Evolutionary conservation across 208 protist species (phyloP).

Genomic region (Trypanosoma scelopori): DNA sequence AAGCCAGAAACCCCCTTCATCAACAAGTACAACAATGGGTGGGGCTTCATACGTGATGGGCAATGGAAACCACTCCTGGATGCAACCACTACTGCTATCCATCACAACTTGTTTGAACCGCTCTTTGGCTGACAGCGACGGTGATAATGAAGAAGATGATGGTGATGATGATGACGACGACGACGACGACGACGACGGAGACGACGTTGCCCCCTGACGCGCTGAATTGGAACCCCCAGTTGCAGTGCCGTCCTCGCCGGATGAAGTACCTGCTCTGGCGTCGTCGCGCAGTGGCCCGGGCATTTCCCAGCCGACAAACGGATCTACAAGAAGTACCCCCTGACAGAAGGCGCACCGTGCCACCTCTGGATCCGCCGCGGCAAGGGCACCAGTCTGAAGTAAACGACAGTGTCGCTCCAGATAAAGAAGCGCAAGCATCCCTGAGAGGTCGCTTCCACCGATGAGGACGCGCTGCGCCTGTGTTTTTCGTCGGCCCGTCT

Average conservation of each 20-base stretch:
- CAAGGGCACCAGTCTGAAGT: constrained; percentile 7
- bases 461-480: constrained; percentile 10
- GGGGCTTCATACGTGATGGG: constrained; percentile 13
- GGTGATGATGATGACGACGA: neutral
- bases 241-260: neutral
- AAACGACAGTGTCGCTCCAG: constrained; percentile 2
- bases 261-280: neutral
- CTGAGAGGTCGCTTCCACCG: constrained; percentile 15
- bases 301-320: constrained; percentile 21
- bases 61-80: constrained; percentile 16
- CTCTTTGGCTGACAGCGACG: constrained; percentile 6
- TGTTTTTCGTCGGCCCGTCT: neutral
- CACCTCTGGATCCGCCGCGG: constrained; percentile 6
- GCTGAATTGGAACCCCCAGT: neutral
- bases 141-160: neutral
- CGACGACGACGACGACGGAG: neutral
- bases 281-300: neutral
- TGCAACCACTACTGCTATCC: constrained; percentile 13
- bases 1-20: constrained; percentile 14
- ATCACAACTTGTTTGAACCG: constrained; percentile 20
- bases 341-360: constrained; percentile 15
- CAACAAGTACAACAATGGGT: constrained; percentile 15
- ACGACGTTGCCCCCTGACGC: neutral
- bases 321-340: constrained; percentile 26
- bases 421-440: constrained; percentile 19